A percentile compares a stretch with the other conserved stretches of the same genome.
Conservation (phyloP, 208 protist species). For the Leishmania lainsoni region DNA sequence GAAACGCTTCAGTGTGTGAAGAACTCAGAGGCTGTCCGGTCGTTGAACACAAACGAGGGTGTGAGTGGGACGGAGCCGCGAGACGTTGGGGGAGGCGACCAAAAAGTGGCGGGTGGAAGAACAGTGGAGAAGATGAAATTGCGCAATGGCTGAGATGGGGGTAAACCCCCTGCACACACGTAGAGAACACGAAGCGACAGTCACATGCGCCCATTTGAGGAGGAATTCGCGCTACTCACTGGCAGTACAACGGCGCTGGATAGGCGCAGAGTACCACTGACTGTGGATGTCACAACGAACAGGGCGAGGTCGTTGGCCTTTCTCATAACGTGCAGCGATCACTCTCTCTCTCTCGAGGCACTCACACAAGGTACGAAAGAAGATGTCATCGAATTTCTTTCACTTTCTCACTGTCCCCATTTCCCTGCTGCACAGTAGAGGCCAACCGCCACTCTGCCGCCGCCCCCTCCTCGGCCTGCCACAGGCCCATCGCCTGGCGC, state of each 20-base stretch:
- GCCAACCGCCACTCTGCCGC: background rate
- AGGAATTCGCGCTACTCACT: too few relatives aligned
- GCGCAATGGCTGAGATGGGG: background rate
- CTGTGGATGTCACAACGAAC: background rate
- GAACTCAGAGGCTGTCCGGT: background rate
- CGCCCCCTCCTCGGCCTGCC: background rate
- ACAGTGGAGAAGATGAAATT: background rate
- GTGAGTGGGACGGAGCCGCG: background rate
- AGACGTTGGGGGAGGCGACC: background rate
- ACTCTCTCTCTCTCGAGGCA: background rate
- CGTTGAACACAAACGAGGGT: background rate
- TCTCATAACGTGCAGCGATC: background rate
- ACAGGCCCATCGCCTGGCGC: background rate
- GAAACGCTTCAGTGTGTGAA: background rate
- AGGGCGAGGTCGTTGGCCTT: background rate
- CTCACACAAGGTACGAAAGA: background rate
- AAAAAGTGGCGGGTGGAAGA: background rate
- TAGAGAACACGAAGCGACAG: background rate
- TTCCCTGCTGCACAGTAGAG: too few relatives aligned
- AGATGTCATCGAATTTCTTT: too few relatives aligned
- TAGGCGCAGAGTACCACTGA: background rate
- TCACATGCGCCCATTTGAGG: background rate
- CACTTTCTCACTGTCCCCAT: too few relatives aligned
- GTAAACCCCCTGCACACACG: background rate
- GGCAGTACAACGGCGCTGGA: background rate